Conservation (phyloP, 2,329 filamentous ascomycete species). For the Talaromyces pinophilus region DNA sequence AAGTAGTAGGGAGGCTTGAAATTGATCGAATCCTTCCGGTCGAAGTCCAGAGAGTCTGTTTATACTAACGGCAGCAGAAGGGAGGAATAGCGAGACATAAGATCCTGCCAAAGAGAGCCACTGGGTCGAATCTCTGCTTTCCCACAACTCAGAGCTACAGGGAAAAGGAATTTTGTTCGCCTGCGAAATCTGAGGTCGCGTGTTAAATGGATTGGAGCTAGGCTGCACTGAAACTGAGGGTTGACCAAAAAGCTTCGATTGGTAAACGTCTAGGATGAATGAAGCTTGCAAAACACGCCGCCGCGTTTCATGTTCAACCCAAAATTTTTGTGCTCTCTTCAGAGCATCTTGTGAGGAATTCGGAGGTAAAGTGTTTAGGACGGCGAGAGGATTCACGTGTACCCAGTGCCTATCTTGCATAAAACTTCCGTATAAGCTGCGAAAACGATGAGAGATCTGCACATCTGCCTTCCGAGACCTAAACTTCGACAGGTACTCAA, state of each 20-base stretch:
- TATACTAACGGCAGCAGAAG: slow-evolving; percentile 24
- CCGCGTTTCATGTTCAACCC: slow-evolving; percentile 39
- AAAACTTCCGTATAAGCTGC: slow-evolving; percentile 37
- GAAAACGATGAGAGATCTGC: slow-evolving; percentile 37
- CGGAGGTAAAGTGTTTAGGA: slow-evolving; percentile 32
- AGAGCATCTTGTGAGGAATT: slow-evolving; percentile 29
- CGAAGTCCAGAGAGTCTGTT: slow-evolving; percentile 14
- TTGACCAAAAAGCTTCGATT: slow-evolving; percentile 36
- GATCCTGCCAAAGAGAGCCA: slow-evolving; percentile 32
- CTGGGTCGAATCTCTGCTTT: slow-evolving; percentile 30
- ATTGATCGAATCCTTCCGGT: slow-evolving; percentile 26
- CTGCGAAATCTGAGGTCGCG: slow-evolving; percentile 22
- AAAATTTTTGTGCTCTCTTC: slow-evolving; percentile 35
- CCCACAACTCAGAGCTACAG: slow-evolving; percentile 36
- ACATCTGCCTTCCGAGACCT: slow-evolving; percentile 36
- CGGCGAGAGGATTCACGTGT: slow-evolving; percentile 33
- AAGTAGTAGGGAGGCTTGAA: slow-evolving; percentile 30
- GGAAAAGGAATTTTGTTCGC: slow-evolving; percentile 34
- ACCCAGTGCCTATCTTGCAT: slow-evolving; percentile 34
- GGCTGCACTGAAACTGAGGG: slow-evolving; percentile 33
- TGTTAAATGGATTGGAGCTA: slow-evolving; percentile 18
- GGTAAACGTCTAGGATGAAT: slow-evolving; percentile 38
- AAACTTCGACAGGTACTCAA: slow-evolving; percentile 38
- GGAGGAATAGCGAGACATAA: slow-evolving; percentile 25
- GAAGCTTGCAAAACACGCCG: slow-evolving; percentile 38